Conservation (phyloP, 305 asterid species). For the Solanum hybrid region DNA sequence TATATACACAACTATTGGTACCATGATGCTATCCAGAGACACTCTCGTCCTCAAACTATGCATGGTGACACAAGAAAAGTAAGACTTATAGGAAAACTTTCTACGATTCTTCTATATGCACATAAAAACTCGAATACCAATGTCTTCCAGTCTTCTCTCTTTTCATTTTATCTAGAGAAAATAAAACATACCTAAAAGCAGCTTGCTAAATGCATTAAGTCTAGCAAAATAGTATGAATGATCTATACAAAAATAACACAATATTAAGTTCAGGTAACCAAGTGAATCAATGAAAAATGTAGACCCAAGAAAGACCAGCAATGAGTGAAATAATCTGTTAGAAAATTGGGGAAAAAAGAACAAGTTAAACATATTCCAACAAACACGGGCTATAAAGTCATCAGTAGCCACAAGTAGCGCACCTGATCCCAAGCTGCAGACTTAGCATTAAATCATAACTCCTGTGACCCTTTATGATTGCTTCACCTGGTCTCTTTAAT, state of each 20-base stretch:
- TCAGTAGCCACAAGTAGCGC: conserved; percentile 6
- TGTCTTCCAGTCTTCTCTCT: background rate
- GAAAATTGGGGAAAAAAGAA: background rate
- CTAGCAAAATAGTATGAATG: background rate
- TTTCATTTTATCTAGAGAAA: background rate
- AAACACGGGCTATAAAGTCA: background rate
- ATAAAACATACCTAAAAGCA: background rate
- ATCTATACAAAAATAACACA: background rate
- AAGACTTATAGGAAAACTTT: background rate
- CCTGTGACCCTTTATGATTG: conserved; percentile 92
- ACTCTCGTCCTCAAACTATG: background rate
- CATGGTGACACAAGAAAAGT: background rate
- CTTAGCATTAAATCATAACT: conserved; percentile 96
- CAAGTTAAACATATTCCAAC: background rate
- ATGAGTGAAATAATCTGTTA: background rate
- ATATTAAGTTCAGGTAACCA: background rate
- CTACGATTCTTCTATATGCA: background rate
- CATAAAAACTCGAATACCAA: background rate
- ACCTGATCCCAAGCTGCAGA: conserved; percentile 99
- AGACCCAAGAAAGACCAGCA: background rate
- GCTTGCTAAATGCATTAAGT: background rate
- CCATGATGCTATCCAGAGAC: background rate
- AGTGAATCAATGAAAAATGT: background rate
- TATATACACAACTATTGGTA: background rate
- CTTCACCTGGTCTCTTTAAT: conserved; percentile 83